A percentile compares a stretch with the other conserved stretches of the same genome.
Evolutionary conservation across 2,329 filamentous ascomycete species (phyloP).

Genomic region (Aspergillus fumigatus): DNA sequence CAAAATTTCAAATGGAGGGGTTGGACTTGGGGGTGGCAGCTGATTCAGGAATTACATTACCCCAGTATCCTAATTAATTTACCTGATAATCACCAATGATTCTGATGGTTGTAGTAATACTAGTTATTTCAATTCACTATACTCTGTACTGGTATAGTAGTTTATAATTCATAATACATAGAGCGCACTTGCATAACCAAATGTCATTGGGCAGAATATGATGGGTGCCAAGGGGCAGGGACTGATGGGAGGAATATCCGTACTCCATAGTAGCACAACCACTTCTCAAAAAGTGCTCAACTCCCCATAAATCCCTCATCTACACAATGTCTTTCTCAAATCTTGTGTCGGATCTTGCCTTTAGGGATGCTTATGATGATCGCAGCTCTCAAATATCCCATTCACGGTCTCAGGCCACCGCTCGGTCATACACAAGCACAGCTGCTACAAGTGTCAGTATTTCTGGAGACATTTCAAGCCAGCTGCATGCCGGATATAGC

Average conservation of each 20-base stretch:
- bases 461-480: conserved; percentile 68
- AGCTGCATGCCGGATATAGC: conserved; percentile 77
- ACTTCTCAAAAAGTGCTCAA: not conserved
- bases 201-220: not conserved
- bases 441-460: conserved; percentile 49
- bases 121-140: too few relatives aligned
- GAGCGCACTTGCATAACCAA: too few relatives aligned
- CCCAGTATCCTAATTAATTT: too few relatives aligned
- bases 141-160: too few relatives aligned
- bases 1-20: too few relatives aligned
- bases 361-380: conserved; percentile 42
- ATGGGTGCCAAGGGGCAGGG: too few relatives aligned
- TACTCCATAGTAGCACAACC: not conserved
- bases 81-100: too few relatives aligned
- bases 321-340: conserved; percentile 46
- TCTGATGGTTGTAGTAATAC: too few relatives aligned
- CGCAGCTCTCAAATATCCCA: conserved; percentile 41
- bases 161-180: not conserved
- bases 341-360: conserved; percentile 47
- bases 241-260: not conserved
- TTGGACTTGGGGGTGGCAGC: too few relatives aligned
- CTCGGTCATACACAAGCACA: conserved; percentile 45
- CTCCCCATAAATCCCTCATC: not conserved
- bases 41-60: too few relatives aligned
- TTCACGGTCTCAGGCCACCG: conserved; percentile 34